A percentile compares a stretch with the other conserved stretches of the same genome.
Conservation (phyloP, 169 alveolate genomes). For the Toxoplasma gondii region DNA sequence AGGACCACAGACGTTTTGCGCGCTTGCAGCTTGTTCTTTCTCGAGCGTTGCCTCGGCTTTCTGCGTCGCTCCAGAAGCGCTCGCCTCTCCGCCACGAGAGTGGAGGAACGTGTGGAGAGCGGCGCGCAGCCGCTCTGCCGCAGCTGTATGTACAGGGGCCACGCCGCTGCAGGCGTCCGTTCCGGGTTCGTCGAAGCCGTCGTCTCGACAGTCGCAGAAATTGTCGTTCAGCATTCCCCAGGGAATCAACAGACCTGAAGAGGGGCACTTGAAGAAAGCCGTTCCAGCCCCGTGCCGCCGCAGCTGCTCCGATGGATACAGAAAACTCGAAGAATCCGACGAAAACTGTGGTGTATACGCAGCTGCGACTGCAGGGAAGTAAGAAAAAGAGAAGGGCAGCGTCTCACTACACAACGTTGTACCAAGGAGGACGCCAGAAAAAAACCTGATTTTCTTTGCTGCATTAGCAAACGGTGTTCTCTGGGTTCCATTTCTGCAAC, state of each 20-base stretch:
- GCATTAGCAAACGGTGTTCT: not conserved
- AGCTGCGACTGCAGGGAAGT: not conserved
- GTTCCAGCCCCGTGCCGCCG: no score
- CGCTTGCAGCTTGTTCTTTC: not conserved
- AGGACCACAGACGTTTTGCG: not conserved
- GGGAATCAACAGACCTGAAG: not conserved
- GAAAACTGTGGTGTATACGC: not conserved
- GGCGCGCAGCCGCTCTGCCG: conserved; percentile 7
- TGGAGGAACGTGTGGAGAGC: not conserved
- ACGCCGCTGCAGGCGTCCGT: conserved; percentile 37
- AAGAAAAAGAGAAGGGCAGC: not conserved
- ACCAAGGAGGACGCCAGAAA: not conserved
- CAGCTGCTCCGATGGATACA: not conserved
- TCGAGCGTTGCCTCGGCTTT: not conserved
- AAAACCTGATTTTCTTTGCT: not conserved
- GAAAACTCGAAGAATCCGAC: not conserved
- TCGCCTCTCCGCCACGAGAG: not conserved
- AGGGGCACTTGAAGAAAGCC: conserved; percentile 12
- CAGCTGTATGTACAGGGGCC: not conserved
- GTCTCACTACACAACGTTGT: not conserved
- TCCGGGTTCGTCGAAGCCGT: conserved; percentile 23
- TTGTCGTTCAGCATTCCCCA: conserved; percentile 16
- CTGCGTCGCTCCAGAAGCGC: not conserved
- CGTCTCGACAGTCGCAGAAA: conserved; percentile 21
- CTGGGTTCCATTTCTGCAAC: not conserved